Conservation (phyloP, 345 rosid species). For the Lepidium aucheri region DNA sequence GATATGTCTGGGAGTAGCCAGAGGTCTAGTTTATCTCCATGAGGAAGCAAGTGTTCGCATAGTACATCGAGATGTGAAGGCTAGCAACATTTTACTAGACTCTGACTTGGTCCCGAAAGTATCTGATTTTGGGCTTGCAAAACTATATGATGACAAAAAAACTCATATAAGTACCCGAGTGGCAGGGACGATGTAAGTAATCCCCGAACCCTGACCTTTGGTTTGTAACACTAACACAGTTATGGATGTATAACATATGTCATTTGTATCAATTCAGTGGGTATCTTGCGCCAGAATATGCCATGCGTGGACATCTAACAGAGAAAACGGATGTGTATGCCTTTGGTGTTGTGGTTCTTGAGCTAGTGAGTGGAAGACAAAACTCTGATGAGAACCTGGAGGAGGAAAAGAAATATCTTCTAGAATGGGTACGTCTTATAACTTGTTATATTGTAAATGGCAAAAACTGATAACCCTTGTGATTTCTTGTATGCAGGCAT, state of each 20-base stretch:
- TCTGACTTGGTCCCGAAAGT: slow-evolving; percentile 33
- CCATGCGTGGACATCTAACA: slow-evolving; percentile 51
- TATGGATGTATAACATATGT: no score
- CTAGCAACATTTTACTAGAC: slow-evolving; percentile 50
- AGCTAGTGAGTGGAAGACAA: slow-evolving; percentile 32
- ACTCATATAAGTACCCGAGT: slow-evolving; percentile 38
- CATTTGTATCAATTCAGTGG: slow-evolving; percentile 23
- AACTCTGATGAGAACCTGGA: slow-evolving; percentile 26
- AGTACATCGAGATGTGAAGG: slow-evolving; percentile 57
- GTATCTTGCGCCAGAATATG: slow-evolving; percentile 54
- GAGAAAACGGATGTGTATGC: slow-evolving; percentile 52
- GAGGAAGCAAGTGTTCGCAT: slow-evolving; percentile 51
- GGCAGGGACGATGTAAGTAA: slow-evolving; percentile 36
- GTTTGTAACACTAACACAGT: no score
- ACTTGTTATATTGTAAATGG: not conserved
- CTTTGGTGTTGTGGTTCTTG: slow-evolving; percentile 34
- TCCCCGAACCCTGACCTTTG: not conserved
- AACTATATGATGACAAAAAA: slow-evolving; percentile 32
- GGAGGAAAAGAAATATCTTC: slow-evolving; percentile 36
- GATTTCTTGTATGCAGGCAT: slow-evolving; percentile 33
- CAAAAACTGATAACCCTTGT: not conserved
- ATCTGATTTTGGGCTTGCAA: slow-evolving; percentile 39
- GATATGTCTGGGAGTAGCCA: slow-evolving; percentile 43
- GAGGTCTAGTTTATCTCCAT: slow-evolving; percentile 50
- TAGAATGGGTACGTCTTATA: slow-evolving; percentile 40